Conservation (phyloP, 2,329 filamentous ascomycete genomes). For the Sclerotinia glacialis region DNA sequence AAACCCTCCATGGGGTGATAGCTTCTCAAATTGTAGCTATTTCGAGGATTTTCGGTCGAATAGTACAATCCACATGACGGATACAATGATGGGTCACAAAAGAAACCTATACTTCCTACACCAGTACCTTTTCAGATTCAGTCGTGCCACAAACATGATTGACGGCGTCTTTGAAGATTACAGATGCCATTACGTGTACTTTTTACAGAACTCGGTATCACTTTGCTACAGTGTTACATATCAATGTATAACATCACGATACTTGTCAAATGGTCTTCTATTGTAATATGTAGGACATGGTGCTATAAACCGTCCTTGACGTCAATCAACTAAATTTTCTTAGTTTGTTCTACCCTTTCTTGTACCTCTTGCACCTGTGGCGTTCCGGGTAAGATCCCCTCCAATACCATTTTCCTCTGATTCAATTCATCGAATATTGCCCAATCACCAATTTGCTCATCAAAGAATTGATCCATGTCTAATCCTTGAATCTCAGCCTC, state of each 20-base stretch:
- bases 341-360: not conserved
- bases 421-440: conserved; percentile 36
- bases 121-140: not conserved
- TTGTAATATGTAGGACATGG: not conserved
- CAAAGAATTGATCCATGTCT: conserved; percentile 50
- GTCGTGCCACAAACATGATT: too few relatives aligned
- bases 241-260: not conserved
- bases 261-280: not conserved
- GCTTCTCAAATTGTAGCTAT: too few relatives aligned
- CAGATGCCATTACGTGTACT: not conserved
- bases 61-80: not conserved
- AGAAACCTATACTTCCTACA: not conserved
- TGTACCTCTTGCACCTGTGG: conserved; percentile 24
- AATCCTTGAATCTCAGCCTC: conserved; percentile 54
- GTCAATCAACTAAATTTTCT: not conserved
- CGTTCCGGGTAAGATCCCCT: conserved; percentile 26
- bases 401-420: conserved; percentile 26
- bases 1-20: not conserved
- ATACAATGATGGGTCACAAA: not conserved
- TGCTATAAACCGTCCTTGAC: not conserved
- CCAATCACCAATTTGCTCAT: conserved; percentile 44
- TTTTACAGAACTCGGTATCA: not conserved
- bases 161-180: not conserved
- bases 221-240: not conserved
- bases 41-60: too few relatives aligned